Evolutionary conservation across 164 flowering plant genomes (phyloP), one percentile per base, ranked within the genome.

Genomic region (Liriodendron chinense): DNA sequence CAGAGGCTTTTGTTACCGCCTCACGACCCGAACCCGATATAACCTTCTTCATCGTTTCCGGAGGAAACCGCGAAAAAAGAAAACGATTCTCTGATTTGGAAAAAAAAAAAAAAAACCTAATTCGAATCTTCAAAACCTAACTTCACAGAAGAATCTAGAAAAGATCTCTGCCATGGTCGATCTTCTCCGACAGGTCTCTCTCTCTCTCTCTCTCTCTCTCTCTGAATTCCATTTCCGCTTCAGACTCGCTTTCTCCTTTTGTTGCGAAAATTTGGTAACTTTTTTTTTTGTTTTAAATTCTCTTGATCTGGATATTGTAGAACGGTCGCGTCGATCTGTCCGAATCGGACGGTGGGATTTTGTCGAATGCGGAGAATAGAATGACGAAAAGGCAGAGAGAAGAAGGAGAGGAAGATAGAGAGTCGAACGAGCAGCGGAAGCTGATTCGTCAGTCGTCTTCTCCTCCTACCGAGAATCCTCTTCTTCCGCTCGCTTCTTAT

Each of bases 401-500:
- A 47, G 87, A 83, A 16, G 74, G 59, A 90, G 85, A 81, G 85
- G 81, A 89, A 75, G 78, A 90, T 3, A 59, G 57, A 0, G 72
- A 79, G 77, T 70, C 78, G 1, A 74, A 74, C 62, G 18, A 53
- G 59, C 22, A 47, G 70, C 76, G 23, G 47, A 74, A 74, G 64
- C 43, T 71, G 47, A 57, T 53, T 10, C 62, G 21, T 57, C 63
- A 13, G 1, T 81, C 84, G 34, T 65, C 82, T 25, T 74, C 73
- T 28, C 77, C 69, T 16, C 87, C 84, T n/a, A 78, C 84, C 16
- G 90, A 85, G 2, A 89, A 90, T 50, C 77, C 94, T 7, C 89
- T 89, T 48, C 87, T 87, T 59, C 89, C 93, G 2, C 90, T 91
- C 3, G 87, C 92, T 72, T 80, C 91, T 65, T 86, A 89, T 57